Conservation (phyloP, 164 flowering plant genomes). For the Sextonia rubra region DNA sequence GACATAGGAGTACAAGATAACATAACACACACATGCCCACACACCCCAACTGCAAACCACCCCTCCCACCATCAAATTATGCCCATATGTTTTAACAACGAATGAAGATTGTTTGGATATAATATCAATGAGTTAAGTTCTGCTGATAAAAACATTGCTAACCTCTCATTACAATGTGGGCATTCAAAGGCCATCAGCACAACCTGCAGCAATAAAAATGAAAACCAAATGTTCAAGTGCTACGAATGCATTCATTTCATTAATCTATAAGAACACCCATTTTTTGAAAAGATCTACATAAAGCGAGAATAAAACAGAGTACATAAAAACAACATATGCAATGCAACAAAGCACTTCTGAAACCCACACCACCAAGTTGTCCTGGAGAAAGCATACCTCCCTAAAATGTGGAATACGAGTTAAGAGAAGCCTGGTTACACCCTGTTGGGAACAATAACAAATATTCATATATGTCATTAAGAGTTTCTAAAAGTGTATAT, state of each 20-base stretch:
- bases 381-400: conserved; percentile 43
- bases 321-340: not conserved
- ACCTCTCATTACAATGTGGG: conserved; percentile 92
- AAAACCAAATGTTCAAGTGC: not conserved
- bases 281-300: not conserved
- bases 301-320: not conserved
- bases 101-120: not conserved
- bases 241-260: not conserved
- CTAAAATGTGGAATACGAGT: conserved; percentile 86
- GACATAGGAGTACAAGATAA: not conserved
- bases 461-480: not conserved
- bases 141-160: not conserved
- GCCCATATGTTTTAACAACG: not conserved
- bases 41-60: no score
- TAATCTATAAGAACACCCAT: not conserved
- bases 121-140: not conserved
- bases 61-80: not conserved
- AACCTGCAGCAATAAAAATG: conserved; percentile 39
- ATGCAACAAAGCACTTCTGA: no score
- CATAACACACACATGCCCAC: not conserved
- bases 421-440: conserved; percentile 63
- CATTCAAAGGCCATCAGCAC: conserved; percentile 93
- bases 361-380: not conserved
- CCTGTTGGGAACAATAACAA: conserved; percentile 42
- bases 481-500: no score